A percentile compares a stretch with the other conserved stretches of the same genome.
Evolutionary conservation across 2,329 filamentous ascomycete genomes (phyloP).

Genomic region (Coleophoma crateriformis): DNA sequence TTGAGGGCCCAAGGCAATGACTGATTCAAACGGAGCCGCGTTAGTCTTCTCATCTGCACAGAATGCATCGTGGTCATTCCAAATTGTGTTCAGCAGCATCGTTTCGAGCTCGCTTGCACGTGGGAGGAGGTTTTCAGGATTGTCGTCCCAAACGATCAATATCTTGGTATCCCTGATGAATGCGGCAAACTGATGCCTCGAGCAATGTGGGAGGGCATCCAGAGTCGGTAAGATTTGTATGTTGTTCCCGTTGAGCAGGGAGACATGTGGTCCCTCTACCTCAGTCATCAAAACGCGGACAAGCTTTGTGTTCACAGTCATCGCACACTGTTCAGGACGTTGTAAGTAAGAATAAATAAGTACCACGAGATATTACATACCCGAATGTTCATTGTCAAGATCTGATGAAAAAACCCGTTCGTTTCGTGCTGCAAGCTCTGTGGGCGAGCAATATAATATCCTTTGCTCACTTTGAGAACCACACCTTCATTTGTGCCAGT

Average conservation of each 20-base stretch:
- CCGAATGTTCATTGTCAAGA: constrained; percentile 45
- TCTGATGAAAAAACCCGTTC: constrained; percentile 42
- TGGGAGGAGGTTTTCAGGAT: constrained; percentile 47
- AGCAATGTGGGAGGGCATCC: constrained; percentile 48
- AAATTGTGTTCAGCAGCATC: constrained; percentile 53
- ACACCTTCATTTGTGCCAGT: constrained; percentile 45
- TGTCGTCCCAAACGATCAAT: constrained; percentile 60
- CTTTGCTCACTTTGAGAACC: constrained; percentile 44
- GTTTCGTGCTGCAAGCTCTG: constrained; percentile 36
- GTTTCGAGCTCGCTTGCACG: constrained; percentile 46
- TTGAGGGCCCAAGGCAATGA: constrained; percentile 18
- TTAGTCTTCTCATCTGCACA: constrained; percentile 20
- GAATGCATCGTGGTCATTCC: constrained; percentile 38
- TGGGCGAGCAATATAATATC: constrained; percentile 45
- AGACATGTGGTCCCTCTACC: constrained; percentile 46
- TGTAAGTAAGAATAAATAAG: not conserved
- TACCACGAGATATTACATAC: constrained; percentile 28
- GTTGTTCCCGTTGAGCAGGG: constrained; percentile 50
- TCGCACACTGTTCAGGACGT: constrained; percentile 45
- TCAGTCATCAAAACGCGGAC: constrained; percentile 53
- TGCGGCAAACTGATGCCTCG: constrained; percentile 62
- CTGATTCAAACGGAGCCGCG: constrained; percentile 11
- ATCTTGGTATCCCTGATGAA: constrained; percentile 54
- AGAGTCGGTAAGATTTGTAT: constrained; percentile 58
- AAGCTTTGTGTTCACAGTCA: constrained; percentile 62